A percentile compares a stretch with the other conserved stretches of the same genome.
These are phyloP conservation scores for Pseudoneurospora amorphoporcata DNA, from an alignment of 495 filamentous ascomycete genomes.

Conservation along the genomic window DNA sequence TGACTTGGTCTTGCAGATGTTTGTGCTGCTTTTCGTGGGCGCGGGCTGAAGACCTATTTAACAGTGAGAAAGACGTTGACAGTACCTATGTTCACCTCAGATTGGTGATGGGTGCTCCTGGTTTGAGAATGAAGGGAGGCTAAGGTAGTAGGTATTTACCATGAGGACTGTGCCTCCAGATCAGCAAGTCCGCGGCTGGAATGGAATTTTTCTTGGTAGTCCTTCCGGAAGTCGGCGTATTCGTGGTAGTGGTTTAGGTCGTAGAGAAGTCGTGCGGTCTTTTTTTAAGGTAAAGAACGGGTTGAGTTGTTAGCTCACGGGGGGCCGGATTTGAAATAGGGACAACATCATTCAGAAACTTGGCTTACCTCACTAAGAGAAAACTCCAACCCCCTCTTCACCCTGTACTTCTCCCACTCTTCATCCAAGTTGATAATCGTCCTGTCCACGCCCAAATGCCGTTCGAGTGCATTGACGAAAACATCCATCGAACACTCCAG, in stretches of 20 bases:
- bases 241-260: not conserved
- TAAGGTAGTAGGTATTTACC: not conserved
- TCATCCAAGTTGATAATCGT: not conserved
- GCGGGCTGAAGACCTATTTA: conserved; percentile 8
- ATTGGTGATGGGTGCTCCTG: too few relatives aligned
- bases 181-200: not conserved
- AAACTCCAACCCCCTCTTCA: not conserved
- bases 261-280: not conserved
- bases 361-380: not conserved
- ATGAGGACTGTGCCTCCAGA: not conserved
- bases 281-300: not conserved
- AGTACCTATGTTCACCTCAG: conserved; percentile 10
- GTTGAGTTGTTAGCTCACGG: not conserved
- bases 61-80: not conserved
- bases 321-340: not conserved
- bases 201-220: not conserved
- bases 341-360: too few relatives aligned
- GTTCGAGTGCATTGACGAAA: not conserved
- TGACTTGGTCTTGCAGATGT: not conserved
- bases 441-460: not conserved
- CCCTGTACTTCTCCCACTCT: not conserved
- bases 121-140: not conserved
- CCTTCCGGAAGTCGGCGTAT: not conserved
- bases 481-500: not conserved
- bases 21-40: not conserved